Evolutionary conservation across 106 monocot genomes (phyloP).

Genomic region (Allium sativum): DNA sequence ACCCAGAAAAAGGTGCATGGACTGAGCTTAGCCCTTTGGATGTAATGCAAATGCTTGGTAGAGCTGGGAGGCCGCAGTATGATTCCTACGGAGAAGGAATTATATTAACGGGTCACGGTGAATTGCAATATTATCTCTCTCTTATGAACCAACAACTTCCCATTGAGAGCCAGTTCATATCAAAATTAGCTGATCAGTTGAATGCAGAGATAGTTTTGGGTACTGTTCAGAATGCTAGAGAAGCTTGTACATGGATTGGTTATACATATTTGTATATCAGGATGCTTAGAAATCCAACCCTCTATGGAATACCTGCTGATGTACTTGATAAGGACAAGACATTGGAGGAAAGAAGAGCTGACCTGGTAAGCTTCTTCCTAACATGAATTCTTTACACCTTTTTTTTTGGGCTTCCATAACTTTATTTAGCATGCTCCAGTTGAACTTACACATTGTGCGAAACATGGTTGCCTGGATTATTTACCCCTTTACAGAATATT

Average conservation of each 20-base stretch:
- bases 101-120: slow-evolving; percentile 83
- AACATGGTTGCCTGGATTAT: no score
- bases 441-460: background rate
- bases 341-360: slow-evolving; percentile 91
- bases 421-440: no score
- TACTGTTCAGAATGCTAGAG: slow-evolving; percentile 90
- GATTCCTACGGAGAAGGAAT: slow-evolving; percentile 96
- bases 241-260: slow-evolving; percentile 91
- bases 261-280: slow-evolving; percentile 93
- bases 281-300: slow-evolving; percentile 82
- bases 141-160: slow-evolving; percentile 99
- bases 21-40: slow-evolving; percentile 89
- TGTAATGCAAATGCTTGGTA: slow-evolving; percentile 99
- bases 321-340: slow-evolving; percentile 59
- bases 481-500: no score
- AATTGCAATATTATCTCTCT: slow-evolving; percentile 90
- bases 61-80: slow-evolving; percentile 93
- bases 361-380: slow-evolving; percentile 40
- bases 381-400: no score
- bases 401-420: background rate
- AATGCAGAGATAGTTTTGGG: slow-evolving; percentile 99
- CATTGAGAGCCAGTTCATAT: slow-evolving; percentile 95
- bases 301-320: slow-evolving; percentile 84
- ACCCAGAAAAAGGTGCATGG: slow-evolving; percentile 95
- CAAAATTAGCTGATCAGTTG: slow-evolving; percentile 91